Evolutionary conservation across 768 basidiomycete genomes (phyloP).

Genomic region (Lentinus tigrinus): DNA sequence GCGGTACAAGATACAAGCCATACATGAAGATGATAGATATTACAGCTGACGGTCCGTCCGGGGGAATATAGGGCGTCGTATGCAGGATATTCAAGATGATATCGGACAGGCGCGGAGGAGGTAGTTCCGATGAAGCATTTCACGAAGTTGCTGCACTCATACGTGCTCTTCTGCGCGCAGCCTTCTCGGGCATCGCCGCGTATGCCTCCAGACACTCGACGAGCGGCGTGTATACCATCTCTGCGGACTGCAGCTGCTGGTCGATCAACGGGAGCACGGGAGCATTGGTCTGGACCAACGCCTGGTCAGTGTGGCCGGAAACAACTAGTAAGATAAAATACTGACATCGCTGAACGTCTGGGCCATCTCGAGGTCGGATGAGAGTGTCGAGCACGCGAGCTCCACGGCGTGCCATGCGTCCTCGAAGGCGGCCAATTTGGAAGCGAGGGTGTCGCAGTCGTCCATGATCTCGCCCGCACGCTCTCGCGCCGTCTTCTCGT

Average conservation of each 20-base stretch:
- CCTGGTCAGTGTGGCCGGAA: background rate
- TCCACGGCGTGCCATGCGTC: constrained; percentile 27
- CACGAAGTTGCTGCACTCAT: too few species aligned
- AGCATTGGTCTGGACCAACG: background rate
- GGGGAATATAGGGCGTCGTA: too few species aligned
- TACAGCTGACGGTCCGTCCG: too few species aligned
- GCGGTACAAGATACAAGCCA: too few species aligned
- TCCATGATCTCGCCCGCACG: background rate
- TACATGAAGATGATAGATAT: too few species aligned
- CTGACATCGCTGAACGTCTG: constrained; percentile 15
- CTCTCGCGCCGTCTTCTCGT: too few species aligned
- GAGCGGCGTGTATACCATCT: constrained; percentile 22
- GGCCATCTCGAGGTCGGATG: constrained; percentile 24
- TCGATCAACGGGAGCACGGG: constrained; percentile 14
- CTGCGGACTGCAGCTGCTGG: constrained; percentile 17
- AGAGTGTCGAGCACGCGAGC: constrained; percentile 19
- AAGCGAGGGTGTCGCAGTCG: constrained; percentile 19
- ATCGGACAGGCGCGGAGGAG: too few species aligned
- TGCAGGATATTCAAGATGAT: too few species aligned
- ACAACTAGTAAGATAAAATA: background rate
- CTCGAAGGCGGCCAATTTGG: constrained; percentile 25
- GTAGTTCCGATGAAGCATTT: too few species aligned
- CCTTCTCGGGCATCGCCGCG: background rate
- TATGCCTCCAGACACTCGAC: constrained; percentile 26
- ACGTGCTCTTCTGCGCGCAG: too few species aligned